These are phyloP conservation scores for Petrea volubilis DNA, from an alignment of 257 asterid genomes.

Conservation along the genomic window DNA sequence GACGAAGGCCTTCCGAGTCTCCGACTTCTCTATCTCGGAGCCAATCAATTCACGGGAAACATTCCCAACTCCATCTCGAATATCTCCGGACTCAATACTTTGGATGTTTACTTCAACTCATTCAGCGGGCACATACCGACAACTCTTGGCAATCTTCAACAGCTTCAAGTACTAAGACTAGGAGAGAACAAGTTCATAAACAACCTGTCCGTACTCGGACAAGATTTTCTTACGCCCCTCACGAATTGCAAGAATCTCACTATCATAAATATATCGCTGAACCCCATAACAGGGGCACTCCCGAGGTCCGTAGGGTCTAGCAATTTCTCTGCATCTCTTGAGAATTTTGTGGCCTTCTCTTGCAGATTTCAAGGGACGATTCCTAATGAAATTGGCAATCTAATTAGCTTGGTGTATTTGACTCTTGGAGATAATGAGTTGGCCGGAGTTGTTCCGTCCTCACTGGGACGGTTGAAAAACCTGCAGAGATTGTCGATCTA, in stretches of 20 bases:
- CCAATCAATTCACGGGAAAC: conserved; percentile 15
- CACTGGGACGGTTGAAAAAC: neutral
- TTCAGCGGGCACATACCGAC: no score
- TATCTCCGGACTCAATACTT: neutral
- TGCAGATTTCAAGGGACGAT: conserved; percentile 6
- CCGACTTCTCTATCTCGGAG: neutral
- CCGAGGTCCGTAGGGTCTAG: conserved; percentile 17
- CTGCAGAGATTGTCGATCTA: neutral
- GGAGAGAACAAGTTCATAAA: neutral
- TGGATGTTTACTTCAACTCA: conserved; percentile 1
- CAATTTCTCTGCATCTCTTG: conserved; percentile 18
- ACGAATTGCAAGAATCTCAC: neutral
- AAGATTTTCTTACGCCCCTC: conserved; percentile 10
- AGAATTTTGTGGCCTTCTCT: neutral
- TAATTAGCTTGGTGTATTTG: conserved; percentile 8
- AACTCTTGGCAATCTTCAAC: no score
- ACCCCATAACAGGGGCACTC: conserved; percentile 13
- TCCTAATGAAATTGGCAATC: conserved; percentile 22
- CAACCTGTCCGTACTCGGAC: neutral
- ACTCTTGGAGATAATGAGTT: neutral
- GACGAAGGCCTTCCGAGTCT: conserved; percentile 21
- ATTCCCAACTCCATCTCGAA: conserved; percentile 29
- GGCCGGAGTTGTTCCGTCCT: neutral
- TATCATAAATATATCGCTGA: neutral
- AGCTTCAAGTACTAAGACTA: neutral